These are phyloP conservation scores for Apophysomyces variabilis DNA, from an alignment of 371 early-diverging fungal species.

Conservation along the genomic window DNA sequence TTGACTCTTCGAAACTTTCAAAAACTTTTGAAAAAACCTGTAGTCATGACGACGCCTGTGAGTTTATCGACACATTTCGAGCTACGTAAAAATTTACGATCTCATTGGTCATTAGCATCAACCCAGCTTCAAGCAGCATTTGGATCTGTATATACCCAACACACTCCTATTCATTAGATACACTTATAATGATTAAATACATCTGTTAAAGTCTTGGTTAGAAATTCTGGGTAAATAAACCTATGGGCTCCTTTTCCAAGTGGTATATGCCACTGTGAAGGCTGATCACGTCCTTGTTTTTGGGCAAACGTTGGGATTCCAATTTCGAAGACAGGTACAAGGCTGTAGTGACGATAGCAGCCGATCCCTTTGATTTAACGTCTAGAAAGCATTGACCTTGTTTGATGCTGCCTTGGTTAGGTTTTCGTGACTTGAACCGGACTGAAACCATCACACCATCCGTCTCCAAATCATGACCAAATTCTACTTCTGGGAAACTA, in stretches of 20 bases:
- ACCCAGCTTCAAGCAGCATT: no score
- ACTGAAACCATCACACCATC: not conserved
- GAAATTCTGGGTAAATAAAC: not conserved
- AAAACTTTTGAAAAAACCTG: no score
- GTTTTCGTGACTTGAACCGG: not conserved
- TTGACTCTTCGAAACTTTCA: no score
- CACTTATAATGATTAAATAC: no score
- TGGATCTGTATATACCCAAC: no score
- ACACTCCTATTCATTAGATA: no score
- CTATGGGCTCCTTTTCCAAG: not conserved
- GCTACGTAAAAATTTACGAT: no score
- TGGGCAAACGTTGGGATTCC: not conserved
- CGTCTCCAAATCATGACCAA: not conserved
- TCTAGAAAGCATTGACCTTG: no score
- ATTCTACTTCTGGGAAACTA: not conserved
- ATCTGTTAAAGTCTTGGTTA: no score
- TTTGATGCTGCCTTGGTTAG: not conserved
- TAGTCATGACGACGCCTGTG: no score
- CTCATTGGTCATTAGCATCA: no score
- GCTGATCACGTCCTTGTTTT: not conserved
- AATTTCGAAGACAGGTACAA: not conserved
- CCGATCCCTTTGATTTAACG: not conserved
- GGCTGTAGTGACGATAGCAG: not conserved
- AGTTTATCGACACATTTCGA: no score
- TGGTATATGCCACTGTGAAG: not conserved